Evolutionary conservation across 768 basidiomycete genomes (phyloP).

Genomic region (Trametes gibbosa): DNA sequence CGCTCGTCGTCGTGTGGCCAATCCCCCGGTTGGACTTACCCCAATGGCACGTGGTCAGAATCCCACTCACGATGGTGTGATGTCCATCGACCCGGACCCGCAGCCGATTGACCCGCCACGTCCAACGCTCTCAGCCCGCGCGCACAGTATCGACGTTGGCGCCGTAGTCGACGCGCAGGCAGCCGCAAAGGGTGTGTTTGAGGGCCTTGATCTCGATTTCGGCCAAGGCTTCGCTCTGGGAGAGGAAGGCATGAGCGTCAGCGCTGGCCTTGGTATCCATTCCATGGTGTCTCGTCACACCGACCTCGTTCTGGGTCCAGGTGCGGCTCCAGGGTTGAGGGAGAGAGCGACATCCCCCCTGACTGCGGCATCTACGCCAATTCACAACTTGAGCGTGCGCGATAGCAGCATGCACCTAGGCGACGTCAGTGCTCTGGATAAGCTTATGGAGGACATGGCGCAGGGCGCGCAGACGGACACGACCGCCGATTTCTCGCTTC

Average conservation of each 20-base stretch:
- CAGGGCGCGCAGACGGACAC: slow-evolving; percentile 21
- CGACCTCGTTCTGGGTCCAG: neutral
- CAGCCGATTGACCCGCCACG: slow-evolving; percentile 35
- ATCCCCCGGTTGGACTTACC: neutral
- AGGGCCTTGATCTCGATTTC: slow-evolving; percentile 27
- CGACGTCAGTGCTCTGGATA: slow-evolving; percentile 42
- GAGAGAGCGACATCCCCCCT: neutral
- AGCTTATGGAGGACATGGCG: slow-evolving; percentile 37
- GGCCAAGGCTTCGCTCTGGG: slow-evolving; percentile 19
- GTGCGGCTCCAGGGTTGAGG: neutral
- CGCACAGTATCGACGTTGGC: slow-evolving; percentile 22
- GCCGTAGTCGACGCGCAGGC: neutral
- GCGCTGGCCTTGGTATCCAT: slow-evolving; percentile 11
- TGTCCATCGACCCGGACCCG: slow-evolving; percentile 33
- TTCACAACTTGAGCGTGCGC: neutral
- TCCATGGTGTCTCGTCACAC: neutral
- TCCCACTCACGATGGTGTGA: slow-evolving; percentile 32
- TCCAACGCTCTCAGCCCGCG: slow-evolving; percentile 25
- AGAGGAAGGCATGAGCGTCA: slow-evolving; percentile 14
- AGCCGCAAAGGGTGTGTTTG: slow-evolving; percentile 19
- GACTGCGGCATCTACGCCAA: neutral
- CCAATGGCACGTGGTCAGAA: slow-evolving; percentile 22
- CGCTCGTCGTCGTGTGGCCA: neutral
- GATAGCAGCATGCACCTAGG: slow-evolving; percentile 23
- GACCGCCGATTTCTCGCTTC: slow-evolving; percentile 13